These are phyloP conservation scores for Citrus hindsii DNA, from an alignment of 345 rosid species.

Conservation along the genomic window DNA sequence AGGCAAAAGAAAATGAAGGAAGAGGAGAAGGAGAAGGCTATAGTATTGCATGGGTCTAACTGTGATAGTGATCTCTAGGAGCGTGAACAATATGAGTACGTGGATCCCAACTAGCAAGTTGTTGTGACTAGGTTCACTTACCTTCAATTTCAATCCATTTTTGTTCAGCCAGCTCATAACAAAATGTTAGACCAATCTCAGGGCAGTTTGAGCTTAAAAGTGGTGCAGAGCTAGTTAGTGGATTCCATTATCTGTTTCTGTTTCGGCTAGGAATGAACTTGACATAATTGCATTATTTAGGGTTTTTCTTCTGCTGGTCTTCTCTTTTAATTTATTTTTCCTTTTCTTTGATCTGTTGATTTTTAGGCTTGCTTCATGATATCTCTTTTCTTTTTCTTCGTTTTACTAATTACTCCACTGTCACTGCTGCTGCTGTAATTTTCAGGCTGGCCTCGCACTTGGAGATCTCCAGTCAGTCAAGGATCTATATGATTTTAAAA, in stretches of 20 bases:
- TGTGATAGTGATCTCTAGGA: background rate
- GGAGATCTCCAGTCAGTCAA: conserved; percentile 81
- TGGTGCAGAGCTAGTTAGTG: no score
- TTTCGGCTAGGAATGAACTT: background rate
- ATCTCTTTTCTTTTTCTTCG: background rate
- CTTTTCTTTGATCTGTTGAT: conserved; percentile 2
- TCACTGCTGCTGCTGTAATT: background rate
- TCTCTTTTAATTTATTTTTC: conserved; percentile 11
- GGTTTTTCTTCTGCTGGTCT: background rate
- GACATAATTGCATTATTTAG: background rate
- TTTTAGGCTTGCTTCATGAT: background rate
- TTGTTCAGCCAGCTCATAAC: conserved; percentile 2
- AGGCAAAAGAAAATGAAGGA: background rate
- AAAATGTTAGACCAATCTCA: conserved; percentile 1
- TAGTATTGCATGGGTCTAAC: background rate
- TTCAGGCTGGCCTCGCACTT: conserved; percentile 83
- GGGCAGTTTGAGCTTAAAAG: background rate
- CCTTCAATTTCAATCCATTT: background rate
- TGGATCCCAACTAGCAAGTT: no score
- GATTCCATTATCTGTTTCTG: no score
- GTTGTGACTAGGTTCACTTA: background rate
- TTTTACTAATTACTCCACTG: conserved; percentile 3
- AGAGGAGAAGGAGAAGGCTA: background rate
- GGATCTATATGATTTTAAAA: conserved; percentile 82
- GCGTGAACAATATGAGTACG: no score